These are phyloP conservation scores for Oryza punctata DNA, from an alignment of 176 grass and related monocot species.

Conservation along the genomic window DNA sequence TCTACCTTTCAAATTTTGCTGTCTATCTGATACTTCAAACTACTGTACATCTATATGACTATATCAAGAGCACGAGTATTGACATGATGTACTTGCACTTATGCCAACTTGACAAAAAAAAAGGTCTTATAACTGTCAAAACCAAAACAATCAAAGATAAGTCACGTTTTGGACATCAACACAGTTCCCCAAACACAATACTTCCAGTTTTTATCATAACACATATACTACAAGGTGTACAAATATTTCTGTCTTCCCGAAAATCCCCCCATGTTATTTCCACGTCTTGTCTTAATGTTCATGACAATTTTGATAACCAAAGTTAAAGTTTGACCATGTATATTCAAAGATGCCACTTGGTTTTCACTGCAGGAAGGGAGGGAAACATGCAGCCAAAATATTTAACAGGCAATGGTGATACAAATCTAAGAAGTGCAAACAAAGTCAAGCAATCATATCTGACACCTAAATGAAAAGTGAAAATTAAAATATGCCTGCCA, in stretches of 20 bases:
- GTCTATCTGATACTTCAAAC: not conserved
- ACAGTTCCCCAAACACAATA: not conserved
- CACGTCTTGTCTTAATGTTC: not conserved
- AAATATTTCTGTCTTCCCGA: not conserved
- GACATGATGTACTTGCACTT: not conserved
- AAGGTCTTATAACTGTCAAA: slow-evolving; percentile 4
- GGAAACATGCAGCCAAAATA: slow-evolving; percentile 18
- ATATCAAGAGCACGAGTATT: not conserved
- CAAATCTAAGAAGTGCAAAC: not conserved
- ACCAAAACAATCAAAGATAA: not conserved
- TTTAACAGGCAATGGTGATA: not conserved
- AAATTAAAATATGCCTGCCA: slow-evolving; percentile 68
- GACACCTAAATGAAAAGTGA: not conserved
- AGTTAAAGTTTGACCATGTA: not conserved
- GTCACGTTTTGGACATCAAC: not conserved
- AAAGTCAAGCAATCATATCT: slow-evolving; percentile 3
- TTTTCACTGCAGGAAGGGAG: not conserved
- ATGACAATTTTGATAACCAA: not conserved
- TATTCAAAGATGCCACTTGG: not conserved
- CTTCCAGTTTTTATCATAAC: not conserved
- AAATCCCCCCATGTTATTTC: not conserved
- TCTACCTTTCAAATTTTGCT: not conserved
- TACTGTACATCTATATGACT: not conserved
- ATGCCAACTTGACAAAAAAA: not conserved
- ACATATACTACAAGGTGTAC: not conserved